These are phyloP conservation scores for Saturnispora sekii DNA, from an alignment of 805 yeast species.

Conservation along the genomic window DNA sequence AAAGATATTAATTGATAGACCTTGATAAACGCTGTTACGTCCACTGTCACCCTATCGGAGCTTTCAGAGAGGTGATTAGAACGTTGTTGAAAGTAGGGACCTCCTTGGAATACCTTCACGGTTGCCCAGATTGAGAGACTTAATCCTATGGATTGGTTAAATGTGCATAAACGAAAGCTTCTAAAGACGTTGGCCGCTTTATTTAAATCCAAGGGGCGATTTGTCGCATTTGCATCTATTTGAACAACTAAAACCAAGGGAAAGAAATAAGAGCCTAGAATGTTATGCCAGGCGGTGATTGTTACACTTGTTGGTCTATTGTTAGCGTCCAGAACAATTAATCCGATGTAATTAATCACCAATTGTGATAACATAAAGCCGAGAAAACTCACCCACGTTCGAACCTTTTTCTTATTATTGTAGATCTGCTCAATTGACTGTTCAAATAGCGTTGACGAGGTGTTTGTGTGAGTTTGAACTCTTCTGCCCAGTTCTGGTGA, in stretches of 20 bases:
- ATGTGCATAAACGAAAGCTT: conserved; percentile 14
- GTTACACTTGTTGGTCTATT: conserved; percentile 18
- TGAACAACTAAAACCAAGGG: conserved; percentile 18
- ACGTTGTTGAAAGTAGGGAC: conserved; percentile 7
- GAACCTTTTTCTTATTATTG: conserved; percentile 15
- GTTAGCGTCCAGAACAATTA: conserved; percentile 21
- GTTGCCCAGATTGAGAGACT: conserved; percentile 19
- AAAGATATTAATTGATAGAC: conserved; percentile 20
- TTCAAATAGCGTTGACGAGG: conserved; percentile 4
- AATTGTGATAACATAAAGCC: conserved; percentile 21
- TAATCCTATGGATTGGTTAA: conserved; percentile 16
- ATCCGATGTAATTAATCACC: conserved; percentile 21
- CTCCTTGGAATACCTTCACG: conserved; percentile 11
- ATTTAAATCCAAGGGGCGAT: conserved; percentile 19
- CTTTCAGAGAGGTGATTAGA: neutral
- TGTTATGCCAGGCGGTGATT: conserved; percentile 18
- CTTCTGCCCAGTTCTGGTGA: neutral
- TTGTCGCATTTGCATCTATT: conserved; percentile 18
- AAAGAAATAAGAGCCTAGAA: conserved; percentile 20
- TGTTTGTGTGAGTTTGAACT: neutral
- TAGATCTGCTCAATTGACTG: conserved; percentile 21
- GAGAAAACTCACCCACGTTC: conserved; percentile 16
- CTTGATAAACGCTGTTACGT: conserved; percentile 6
- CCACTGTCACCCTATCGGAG: neutral
- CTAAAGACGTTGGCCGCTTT: conserved; percentile 19